These are phyloP conservation scores for Pseudogymnoascus pannorum DNA, from an alignment of 2,329 filamentous ascomycete species.

Conservation along the genomic window DNA sequence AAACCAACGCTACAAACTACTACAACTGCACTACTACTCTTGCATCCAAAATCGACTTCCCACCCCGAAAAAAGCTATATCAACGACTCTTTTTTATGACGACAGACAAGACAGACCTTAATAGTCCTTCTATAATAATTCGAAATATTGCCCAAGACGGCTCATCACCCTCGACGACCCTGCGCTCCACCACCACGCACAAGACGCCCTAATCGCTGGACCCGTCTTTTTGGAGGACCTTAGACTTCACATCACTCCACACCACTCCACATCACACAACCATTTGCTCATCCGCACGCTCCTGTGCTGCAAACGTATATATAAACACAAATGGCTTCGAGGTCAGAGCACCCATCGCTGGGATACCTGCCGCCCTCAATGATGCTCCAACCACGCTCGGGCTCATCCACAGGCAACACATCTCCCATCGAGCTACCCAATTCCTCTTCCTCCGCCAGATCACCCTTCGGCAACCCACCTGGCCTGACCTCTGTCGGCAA, in stretches of 20 bases:
- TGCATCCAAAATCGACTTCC: neutral
- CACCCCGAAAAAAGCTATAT: neutral
- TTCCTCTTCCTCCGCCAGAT: constrained; percentile 56
- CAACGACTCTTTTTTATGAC: neutral
- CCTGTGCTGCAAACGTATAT: constrained; percentile 53
- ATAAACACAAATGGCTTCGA: constrained; percentile 77
- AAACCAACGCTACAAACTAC: no score
- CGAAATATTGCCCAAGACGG: neutral
- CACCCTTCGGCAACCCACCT: constrained; percentile 64
- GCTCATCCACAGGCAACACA: constrained; percentile 71
- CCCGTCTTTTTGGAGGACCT: neutral
- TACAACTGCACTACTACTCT: neutral
- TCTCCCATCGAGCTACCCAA: constrained; percentile 70
- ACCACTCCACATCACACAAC: no score
- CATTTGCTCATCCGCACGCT: neutral
- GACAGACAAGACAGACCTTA: neutral
- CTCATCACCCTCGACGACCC: neutral
- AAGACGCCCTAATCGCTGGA: neutral
- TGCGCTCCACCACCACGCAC: neutral
- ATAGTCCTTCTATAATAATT: neutral
- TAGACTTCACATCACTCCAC: neutral
- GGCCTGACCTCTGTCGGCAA: constrained; percentile 51
- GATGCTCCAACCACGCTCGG: constrained; percentile 41
- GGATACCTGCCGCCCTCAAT: constrained; percentile 58
- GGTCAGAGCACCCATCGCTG: constrained; percentile 80